Conservation (phyloP, 345 rosid species). For the Eucalyptus victrix region DNA sequence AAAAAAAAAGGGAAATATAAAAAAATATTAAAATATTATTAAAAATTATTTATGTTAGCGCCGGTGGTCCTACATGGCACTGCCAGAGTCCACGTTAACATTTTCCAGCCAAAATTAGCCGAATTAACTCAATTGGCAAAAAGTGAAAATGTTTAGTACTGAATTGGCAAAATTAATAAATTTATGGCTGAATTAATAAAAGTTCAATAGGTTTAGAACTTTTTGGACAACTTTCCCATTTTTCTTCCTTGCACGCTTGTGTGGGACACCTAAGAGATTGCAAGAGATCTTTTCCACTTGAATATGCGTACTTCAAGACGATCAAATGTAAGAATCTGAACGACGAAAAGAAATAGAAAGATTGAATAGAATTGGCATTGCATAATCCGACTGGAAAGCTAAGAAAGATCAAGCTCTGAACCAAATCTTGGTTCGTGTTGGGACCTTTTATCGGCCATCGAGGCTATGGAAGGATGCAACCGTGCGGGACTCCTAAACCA, state of each 20-base stretch:
- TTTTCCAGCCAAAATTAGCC: too few species aligned
- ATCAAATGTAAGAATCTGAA: neutral
- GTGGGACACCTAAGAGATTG: neutral
- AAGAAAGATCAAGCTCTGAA: neutral
- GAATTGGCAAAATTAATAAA: too few species aligned
- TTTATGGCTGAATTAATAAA: too few species aligned
- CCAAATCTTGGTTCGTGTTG: neutral
- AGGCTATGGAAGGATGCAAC: neutral
- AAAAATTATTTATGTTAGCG: too few species aligned
- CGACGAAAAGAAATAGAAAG: neutral
- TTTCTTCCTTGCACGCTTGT: neutral
- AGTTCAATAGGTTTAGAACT: too few species aligned
- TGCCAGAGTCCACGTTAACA: too few species aligned
- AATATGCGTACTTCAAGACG: neutral
- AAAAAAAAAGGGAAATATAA: too few species aligned
- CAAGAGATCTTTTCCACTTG: neutral
- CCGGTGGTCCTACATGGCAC: rapidly evolving
- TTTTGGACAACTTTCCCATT: too few species aligned
- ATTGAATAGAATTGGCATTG: neutral
- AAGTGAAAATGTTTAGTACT: too few species aligned
- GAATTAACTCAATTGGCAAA: rapidly evolving
- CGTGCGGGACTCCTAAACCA: neutral
- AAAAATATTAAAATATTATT: too few species aligned
- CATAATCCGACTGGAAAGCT: neutral
- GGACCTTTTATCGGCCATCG: neutral